A percentile compares a stretch with the other conserved stretches of the same genome.
These are phyloP conservation scores for Malus sieversii DNA, from an alignment of 306 rosid genomes.

Conservation along the genomic window DNA sequence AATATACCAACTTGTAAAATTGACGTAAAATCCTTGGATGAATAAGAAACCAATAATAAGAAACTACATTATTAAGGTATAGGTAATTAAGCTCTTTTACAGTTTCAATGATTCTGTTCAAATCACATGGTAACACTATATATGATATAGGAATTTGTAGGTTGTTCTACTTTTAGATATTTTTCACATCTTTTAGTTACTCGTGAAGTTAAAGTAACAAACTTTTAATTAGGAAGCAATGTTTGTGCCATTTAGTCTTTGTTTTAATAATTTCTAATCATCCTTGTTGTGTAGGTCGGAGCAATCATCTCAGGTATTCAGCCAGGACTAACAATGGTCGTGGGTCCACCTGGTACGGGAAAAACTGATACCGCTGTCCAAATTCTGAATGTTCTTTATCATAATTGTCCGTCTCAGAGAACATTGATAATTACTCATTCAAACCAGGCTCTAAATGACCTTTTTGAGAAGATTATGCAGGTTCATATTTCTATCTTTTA, in stretches of 20 bases:
- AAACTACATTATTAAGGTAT: not conserved
- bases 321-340: constrained; percentile 97
- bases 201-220: not conserved
- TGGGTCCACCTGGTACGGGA: constrained; percentile 99
- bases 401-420: constrained; percentile 94
- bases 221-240: not conserved
- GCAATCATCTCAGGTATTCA: constrained; percentile 93
- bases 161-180: not conserved
- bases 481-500: constrained; percentile 18
- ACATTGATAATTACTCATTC: constrained; percentile 95
- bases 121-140: not conserved
- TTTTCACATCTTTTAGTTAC: not conserved
- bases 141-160: not conserved
- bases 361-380: constrained; percentile 99
- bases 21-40: not conserved
- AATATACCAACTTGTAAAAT: not conserved
- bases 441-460: constrained; percentile 94
- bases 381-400: constrained; percentile 91
- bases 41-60: not conserved
- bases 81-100: not conserved
- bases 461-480: constrained; percentile 97
- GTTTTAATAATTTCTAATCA: not conserved
- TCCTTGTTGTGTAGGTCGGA: constrained; percentile 46
- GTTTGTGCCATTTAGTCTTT: not conserved
- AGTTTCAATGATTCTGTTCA: not conserved